Evolutionary conservation across 345 rosid species (phyloP).

Genomic region (Mallotus nudiflorus): DNA sequence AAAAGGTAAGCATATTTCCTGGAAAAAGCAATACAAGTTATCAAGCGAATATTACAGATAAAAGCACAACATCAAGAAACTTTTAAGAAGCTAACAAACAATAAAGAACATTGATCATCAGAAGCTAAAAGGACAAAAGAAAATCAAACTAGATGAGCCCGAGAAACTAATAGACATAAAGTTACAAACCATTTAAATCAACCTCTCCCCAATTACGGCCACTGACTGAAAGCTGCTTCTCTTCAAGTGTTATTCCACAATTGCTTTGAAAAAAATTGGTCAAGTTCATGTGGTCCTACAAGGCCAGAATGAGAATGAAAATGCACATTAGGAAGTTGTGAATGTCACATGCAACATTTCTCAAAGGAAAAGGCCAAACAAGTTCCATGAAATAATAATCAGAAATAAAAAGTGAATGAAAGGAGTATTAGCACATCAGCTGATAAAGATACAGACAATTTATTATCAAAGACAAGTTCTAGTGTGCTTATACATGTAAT

Average conservation of each 20-base stretch:
- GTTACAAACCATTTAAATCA: conserved; percentile 72
- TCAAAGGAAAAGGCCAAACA: not conserved
- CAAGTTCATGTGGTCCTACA: conserved; percentile 73
- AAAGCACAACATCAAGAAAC: not conserved
- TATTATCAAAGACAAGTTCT: not conserved
- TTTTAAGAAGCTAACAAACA: conserved; percentile 2
- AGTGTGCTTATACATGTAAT: not conserved
- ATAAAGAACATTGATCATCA: not conserved
- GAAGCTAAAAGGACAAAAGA: not conserved
- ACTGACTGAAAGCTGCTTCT: conserved; percentile 86
- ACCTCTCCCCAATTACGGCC: conserved; percentile 99
- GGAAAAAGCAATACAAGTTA: conserved; percentile 15
- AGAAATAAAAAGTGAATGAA: not conserved
- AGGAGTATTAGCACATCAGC: not conserved
- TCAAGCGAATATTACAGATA: not conserved
- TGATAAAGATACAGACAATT: not conserved
- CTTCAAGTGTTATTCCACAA: conserved; percentile 71
- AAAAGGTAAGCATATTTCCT: conserved; percentile 87
- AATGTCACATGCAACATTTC: not conserved
- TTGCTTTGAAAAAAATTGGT: conserved; percentile 69
- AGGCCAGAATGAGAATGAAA: conserved; percentile 6
- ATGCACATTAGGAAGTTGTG: not conserved
- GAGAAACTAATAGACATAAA: not conserved
- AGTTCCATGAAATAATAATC: not conserved
- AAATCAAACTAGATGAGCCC: not conserved